These are phyloP conservation scores for Limonomyces culmigenus DNA, from an alignment of 1,284 basidiomycete genomes.

Conservation along the genomic window DNA sequence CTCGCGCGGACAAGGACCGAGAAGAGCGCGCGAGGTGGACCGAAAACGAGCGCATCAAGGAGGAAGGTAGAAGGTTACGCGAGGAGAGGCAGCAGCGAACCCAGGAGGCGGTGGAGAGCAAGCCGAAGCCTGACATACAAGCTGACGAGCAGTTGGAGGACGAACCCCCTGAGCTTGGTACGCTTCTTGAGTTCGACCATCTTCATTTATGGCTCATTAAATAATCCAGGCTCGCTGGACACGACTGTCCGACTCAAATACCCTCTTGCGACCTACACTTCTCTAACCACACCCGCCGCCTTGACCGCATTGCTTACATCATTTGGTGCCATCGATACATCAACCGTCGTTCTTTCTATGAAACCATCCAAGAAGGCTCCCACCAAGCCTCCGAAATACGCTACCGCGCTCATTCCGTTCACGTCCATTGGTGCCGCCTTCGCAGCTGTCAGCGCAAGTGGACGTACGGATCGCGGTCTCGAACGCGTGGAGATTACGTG, in stretches of 20 bases:
- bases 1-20: conserved; percentile 39
- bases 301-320: conserved; percentile 33
- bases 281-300: conserved; percentile 29
- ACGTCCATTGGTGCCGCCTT: conserved; percentile 58
- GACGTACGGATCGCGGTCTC: conserved; percentile 23
- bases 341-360: conserved; percentile 45
- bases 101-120: conserved; percentile 26
- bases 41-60: conserved; percentile 64
- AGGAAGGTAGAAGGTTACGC: conserved; percentile 54
- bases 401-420: conserved; percentile 58
- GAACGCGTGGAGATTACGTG: conserved; percentile 30
- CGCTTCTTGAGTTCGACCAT: conserved; percentile 8
- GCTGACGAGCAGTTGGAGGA: conserved; percentile 23
- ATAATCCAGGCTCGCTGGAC: conserved; percentile 42
- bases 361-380: conserved; percentile 39
- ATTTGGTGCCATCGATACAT: conserved; percentile 45
- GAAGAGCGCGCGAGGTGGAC: conserved; percentile 37
- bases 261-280: conserved; percentile 34
- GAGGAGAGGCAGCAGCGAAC: conserved; percentile 48
- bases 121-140: conserved; percentile 15
- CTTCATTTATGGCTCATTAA: conserved; percentile 14
- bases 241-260: conserved; percentile 62
- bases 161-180: conserved; percentile 35
- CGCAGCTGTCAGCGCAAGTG: conserved; percentile 47
- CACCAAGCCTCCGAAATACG: conserved; percentile 37